phyloP scores from a whole-genome alignment of 495 filamentous ascomycete genomes.

The Penicillium argentinense region DNA sequence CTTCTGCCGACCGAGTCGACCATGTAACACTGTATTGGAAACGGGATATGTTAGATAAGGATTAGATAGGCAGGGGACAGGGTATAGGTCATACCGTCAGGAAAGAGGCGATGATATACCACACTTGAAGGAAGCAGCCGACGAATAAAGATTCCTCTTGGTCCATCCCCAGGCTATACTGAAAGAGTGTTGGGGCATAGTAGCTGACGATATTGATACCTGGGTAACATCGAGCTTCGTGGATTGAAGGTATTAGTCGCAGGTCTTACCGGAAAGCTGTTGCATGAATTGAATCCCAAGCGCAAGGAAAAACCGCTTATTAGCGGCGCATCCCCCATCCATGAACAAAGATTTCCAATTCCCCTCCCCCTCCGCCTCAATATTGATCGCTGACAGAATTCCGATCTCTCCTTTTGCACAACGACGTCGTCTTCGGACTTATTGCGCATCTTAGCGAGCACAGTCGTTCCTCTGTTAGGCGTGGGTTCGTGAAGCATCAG shows the following conservation, averaged over 20 bases:
- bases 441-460: slow-evolving; percentile 39
- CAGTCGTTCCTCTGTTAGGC: slow-evolving; percentile 24
- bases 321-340: slow-evolving; percentile 23
- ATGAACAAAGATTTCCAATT: slow-evolving; percentile 23
- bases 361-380: slow-evolving; percentile 16
- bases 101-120: slow-evolving; percentile 34
- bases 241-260: not conserved
- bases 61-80: no score
- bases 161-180: slow-evolving; percentile 24
- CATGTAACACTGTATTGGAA: slow-evolving; percentile 32
- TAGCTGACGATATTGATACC: slow-evolving; percentile 33
- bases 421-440: slow-evolving; percentile 24
- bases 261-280: slow-evolving; percentile 27
- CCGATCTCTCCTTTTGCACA: slow-evolving; percentile 22
- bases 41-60: no score
- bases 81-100: slow-evolving; percentile 30
- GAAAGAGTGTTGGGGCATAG: slow-evolving; percentile 33
- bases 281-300: slow-evolving; percentile 41
- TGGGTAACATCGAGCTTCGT: not conserved
- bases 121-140: slow-evolving; percentile 25
- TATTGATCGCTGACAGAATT: slow-evolving; percentile 18
- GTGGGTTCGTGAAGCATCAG: slow-evolving; percentile 25
- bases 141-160: slow-evolving; percentile 25
- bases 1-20: slow-evolving; percentile 24
- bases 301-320: slow-evolving; percentile 32